Evolutionary conservation across 345 rosid genomes (phyloP).

Genomic region (Eucalyptus tenuipes): DNA sequence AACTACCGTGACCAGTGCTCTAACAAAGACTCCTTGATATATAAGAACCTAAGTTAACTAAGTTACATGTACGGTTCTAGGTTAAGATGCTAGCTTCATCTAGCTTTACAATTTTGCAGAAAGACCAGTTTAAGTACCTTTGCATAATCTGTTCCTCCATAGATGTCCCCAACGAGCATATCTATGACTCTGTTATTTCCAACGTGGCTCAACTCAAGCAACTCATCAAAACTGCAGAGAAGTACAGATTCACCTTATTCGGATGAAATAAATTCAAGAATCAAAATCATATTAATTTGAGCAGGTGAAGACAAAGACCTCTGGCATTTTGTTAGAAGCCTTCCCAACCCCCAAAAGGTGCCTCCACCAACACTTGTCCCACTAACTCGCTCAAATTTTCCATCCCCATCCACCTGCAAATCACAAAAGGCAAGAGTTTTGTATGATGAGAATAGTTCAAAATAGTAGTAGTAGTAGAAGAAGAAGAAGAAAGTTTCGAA

Average conservation of each 20-base stretch:
- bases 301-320: slow-evolving; percentile 23
- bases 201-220: slow-evolving; percentile 60
- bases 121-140: slow-evolving; percentile 27
- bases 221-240: slow-evolving; percentile 53
- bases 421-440: slow-evolving; percentile 2
- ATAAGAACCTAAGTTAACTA: not conserved
- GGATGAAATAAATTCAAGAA: not conserved
- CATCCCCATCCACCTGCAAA: slow-evolving; percentile 71
- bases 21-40: not conserved
- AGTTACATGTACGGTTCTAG: not conserved
- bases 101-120: not conserved
- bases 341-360: slow-evolving; percentile 82
- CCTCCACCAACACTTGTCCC: slow-evolving; percentile 93
- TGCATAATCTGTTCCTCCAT: slow-evolving; percentile 64
- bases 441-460: not conserved
- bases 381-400: slow-evolving; percentile 71
- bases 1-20: not conserved
- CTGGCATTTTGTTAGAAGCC: slow-evolving; percentile 70
- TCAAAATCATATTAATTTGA: not conserved
- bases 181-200: slow-evolving; percentile 80
- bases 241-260: too few species aligned
- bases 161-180: slow-evolving; percentile 95
- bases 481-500: not conserved
- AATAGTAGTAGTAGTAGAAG: not conserved
- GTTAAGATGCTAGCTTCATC: not conserved